These are phyloP conservation scores for Dothistroma septosporum DNA, from an alignment of 2,329 filamentous ascomycete genomes.

Conservation along the genomic window DNA sequence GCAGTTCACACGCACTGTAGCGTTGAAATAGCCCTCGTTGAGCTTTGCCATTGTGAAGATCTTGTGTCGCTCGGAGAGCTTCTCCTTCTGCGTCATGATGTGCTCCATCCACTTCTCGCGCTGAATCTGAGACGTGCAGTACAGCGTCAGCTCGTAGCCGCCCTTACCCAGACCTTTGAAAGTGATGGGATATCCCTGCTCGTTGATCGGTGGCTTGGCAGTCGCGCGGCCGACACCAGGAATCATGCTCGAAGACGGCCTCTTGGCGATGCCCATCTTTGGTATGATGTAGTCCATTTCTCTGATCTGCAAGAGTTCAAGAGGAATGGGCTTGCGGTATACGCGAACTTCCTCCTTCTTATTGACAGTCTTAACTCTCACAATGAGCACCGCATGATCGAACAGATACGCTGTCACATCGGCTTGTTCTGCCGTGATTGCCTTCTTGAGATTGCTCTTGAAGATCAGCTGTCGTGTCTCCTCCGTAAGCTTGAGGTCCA, in stretches of 20 bases:
- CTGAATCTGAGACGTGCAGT: slow-evolving; percentile 77
- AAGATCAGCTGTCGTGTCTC: slow-evolving; percentile 89
- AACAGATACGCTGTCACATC: slow-evolving; percentile 95
- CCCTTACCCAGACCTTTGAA: slow-evolving; percentile 95
- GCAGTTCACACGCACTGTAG: slow-evolving; percentile 86
- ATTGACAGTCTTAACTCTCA: slow-evolving; percentile 84
- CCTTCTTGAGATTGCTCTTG: slow-evolving; percentile 92
- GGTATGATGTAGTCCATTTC: slow-evolving; percentile 98
- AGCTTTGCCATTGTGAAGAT: slow-evolving; percentile 65
- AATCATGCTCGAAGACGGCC: slow-evolving; percentile 81
- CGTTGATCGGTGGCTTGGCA: slow-evolving; percentile 48
- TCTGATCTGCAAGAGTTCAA: slow-evolving; percentile 86
- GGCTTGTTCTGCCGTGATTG: slow-evolving; percentile 70
- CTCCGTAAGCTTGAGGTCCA: slow-evolving; percentile 91
- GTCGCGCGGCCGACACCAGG: slow-evolving; percentile 52
- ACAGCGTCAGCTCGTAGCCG: slow-evolving; percentile 88
- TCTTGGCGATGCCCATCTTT: slow-evolving; percentile 71
- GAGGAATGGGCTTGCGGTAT: slow-evolving; percentile 88
- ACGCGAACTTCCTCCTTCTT: slow-evolving; percentile 94
- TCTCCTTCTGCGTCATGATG: slow-evolving; percentile 85
- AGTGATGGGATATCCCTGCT: slow-evolving; percentile 88
- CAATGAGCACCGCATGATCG: slow-evolving; percentile 89
- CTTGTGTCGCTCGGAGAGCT: slow-evolving; percentile 70
- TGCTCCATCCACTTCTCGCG: slow-evolving; percentile 96
- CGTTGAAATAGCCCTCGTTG: slow-evolving; percentile 86